Evolutionary conservation across 306 rosid species (phyloP).

Genomic region (Cotoneaster glaucophyllus): DNA sequence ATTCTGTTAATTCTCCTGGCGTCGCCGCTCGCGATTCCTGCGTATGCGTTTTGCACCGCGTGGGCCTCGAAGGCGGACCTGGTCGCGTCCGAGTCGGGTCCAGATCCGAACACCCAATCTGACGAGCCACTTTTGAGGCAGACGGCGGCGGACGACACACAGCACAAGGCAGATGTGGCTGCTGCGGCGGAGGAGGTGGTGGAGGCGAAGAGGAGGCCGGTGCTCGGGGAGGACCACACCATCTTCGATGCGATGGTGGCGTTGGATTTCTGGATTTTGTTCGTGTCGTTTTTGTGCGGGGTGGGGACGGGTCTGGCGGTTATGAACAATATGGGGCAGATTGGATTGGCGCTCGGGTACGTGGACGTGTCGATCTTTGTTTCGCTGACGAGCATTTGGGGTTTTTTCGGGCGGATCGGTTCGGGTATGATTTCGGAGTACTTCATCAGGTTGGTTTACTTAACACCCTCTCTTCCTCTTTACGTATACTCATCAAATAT

Average conservation of each 20-base stretch:
- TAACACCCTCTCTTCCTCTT: background rate
- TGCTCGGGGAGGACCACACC: constrained; percentile 86
- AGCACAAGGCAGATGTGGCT: background rate
- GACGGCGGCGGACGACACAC: background rate
- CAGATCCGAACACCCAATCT: constrained; percentile 33
- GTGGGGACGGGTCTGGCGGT: constrained; percentile 92
- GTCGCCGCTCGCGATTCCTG: constrained; percentile 56
- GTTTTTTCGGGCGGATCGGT: constrained; percentile 69
- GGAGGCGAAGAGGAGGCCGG: constrained; percentile 24
- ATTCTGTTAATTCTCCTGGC: constrained; percentile 47
- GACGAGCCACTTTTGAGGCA: constrained; percentile 37
- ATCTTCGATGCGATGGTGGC: constrained; percentile 43
- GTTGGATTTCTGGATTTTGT: constrained; percentile 82
- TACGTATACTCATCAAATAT: background rate
- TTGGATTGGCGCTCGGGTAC: constrained; percentile 80
- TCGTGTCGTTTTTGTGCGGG: constrained; percentile 77
- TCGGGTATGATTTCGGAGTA: constrained; percentile 66
- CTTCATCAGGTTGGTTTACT: constrained; percentile 56
- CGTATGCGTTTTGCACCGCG: constrained; percentile 26
- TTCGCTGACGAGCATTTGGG: constrained; percentile 67
- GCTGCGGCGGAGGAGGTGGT: background rate
- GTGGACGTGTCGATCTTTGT: constrained; percentile 72
- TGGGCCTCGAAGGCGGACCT: constrained; percentile 5
- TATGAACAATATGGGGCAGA: constrained; percentile 89
- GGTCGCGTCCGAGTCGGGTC: background rate